Percentiles rank a stretch among this genome's conserved stretches.
Conservation (phyloP, 2,329 filamentous ascomycete species). For the Aspergillus sp. region DNA sequence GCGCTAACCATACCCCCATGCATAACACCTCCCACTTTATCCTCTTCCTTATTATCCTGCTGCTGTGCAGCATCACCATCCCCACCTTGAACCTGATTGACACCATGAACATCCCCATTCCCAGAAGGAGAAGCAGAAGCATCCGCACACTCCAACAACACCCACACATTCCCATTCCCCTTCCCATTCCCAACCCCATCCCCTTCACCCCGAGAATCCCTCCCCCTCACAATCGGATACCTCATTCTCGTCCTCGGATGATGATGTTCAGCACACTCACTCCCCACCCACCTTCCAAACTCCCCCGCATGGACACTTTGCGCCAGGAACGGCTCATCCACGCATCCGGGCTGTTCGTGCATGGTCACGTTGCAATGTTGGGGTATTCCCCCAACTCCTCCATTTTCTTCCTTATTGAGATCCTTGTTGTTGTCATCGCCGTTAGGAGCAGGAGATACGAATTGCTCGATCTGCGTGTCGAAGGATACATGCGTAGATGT, state of each 20-base stretch:
- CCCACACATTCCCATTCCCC: slow-evolving; percentile 28
- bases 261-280: slow-evolving; percentile 22
- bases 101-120: neutral
- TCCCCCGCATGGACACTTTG: slow-evolving; percentile 24
- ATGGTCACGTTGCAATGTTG: slow-evolving; percentile 35
- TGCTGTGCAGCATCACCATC: neutral
- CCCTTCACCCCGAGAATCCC: slow-evolving; percentile 3
- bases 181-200: slow-evolving; percentile 25
- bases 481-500: slow-evolving; percentile 30
- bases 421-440: slow-evolving; percentile 21
- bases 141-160: slow-evolving; percentile 31
- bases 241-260: no score
- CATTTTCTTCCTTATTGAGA: neutral
- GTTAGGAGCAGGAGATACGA: neutral
- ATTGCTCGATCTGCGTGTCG: slow-evolving; percentile 15
- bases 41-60: neutral
- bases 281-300: slow-evolving; percentile 22
- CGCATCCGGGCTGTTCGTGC: slow-evolving; percentile 36
- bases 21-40: neutral
- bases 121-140: neutral
- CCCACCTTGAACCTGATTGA: no score
- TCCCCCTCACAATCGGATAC: no score
- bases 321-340: slow-evolving; percentile 31
- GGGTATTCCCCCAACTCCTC: neutral
- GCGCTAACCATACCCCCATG: neutral